Evolutionary conservation across 1,284 basidiomycete genomes (phyloP), one percentile per base, ranked within the genome.

Genomic region (Sphagnurus paluster): DNA sequence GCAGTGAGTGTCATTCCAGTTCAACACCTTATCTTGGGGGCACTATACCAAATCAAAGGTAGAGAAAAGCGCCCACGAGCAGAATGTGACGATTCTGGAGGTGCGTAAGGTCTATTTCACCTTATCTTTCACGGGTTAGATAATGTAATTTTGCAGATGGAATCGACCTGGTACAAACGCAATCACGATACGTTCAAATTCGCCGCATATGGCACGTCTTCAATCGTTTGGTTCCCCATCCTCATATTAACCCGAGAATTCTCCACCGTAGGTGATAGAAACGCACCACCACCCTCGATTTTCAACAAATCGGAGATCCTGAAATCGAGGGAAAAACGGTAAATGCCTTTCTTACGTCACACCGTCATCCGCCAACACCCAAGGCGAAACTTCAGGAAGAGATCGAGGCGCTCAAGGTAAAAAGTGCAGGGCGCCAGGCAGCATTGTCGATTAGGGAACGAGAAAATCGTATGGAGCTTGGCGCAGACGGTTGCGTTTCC

Each of bases 121-220:
- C n/a, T 7, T 10, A 14, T 30, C 28, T 30, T 7, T 2, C 14
- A 13, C 28, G 3, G 11, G 11, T 6, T 26, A 26, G 7, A 26
- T 26, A 26, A 26, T 26, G 13, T 16, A 17, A 28, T 28, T 33
- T 39, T 24, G 16, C 47, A 81, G 87, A 90, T 54, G 88, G 90
- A 53, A 68, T 76, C 13, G 85, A 90, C 44, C 9, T 74, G 89
- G 28, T 91, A 89, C 59, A 77, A 75, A 52, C 76, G 88, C 8
- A 91, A 91, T 58, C 87, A 90, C 54, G 88, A 90, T 41, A 71
- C 83, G 53, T 90, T 91, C 62, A 74, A 71, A 56, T 72, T 76
- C 51, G 86, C 87, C 16, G 83, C 83, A 0, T 84, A 80, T 56
- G 77, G 87, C 84, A 53, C 23, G 26, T 42, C 7, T n/a, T n/a